Conservation (phyloP, 140 eudicot species). For the Senecio squalidus region DNA sequence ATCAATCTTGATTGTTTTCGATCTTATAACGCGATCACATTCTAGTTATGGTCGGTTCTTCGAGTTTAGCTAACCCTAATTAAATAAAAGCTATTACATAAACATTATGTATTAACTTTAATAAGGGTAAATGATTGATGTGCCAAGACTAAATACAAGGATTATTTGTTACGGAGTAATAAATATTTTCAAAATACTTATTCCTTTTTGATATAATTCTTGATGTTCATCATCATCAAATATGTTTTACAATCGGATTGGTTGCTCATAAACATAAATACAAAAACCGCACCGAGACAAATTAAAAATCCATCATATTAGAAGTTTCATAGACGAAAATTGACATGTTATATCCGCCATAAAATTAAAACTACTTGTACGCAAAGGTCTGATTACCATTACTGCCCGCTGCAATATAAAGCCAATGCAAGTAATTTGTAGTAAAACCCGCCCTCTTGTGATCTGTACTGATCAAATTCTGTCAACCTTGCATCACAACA, state of each 20-base stretch:
- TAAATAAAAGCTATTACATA: no score
- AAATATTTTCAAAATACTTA: no score
- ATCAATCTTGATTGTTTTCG: no score
- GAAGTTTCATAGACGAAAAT: background rate
- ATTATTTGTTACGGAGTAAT: no score
- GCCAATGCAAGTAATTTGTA: background rate
- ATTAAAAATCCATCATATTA: background rate
- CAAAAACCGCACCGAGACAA: background rate
- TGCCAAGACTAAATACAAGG: no score
- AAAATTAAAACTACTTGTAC: background rate
- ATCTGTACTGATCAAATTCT: conserved; percentile 8
- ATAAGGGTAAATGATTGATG: no score
- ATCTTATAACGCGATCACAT: no score
- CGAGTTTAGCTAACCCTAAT: no score
- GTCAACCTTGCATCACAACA: conserved; percentile 15
- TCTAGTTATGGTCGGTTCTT: no score
- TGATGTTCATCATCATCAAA: no score
- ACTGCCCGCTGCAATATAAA: background rate
- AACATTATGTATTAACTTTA: no score
- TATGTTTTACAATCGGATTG: background rate
- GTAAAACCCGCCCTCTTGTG: background rate
- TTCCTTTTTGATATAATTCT: no score
- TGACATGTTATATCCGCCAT: background rate
- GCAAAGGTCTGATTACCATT: conserved; percentile 12
- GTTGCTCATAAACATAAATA: background rate